phyloP scores from a whole-genome alignment of 495 filamentous ascomycete genomes.

The Platismatia glauca region DNA sequence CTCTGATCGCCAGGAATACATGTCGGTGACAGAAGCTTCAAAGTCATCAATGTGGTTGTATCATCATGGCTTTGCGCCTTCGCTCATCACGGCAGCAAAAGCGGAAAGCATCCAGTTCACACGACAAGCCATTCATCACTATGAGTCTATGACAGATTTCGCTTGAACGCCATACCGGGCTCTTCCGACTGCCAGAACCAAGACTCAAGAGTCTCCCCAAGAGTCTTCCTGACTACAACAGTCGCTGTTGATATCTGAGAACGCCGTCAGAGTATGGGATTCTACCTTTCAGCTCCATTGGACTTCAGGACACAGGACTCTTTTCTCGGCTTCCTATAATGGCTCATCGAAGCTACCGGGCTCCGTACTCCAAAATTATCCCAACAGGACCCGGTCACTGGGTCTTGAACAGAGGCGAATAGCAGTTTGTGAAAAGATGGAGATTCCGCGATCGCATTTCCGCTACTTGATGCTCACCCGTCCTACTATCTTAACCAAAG shows the following conservation, averaged over 20 bases:
- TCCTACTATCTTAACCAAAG: no score
- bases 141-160: no score
- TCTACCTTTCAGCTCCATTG: not conserved
- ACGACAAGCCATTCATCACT: not conserved
- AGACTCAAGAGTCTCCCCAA: no score
- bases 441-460: no score
- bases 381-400: no score
- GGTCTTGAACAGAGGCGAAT: not conserved
- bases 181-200: not conserved
- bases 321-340: not conserved
- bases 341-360: not conserved
- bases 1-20: no score
- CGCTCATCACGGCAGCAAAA: not conserved
- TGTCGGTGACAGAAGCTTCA: no score
- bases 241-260: no score
- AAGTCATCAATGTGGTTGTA: no score
- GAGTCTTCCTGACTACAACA: no score
- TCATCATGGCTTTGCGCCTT: not conserved
- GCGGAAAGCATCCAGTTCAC: not conserved
- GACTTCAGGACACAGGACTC: not conserved
- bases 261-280: not conserved
- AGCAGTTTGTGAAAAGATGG: not conserved
- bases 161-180: no score
- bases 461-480: no score
- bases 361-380: not conserved